Evolutionary conservation across 2,329 filamentous ascomycete genomes (phyloP), one percentile per base, ranked within the genome.

Genomic region (Zopfia rhizophila): DNA sequence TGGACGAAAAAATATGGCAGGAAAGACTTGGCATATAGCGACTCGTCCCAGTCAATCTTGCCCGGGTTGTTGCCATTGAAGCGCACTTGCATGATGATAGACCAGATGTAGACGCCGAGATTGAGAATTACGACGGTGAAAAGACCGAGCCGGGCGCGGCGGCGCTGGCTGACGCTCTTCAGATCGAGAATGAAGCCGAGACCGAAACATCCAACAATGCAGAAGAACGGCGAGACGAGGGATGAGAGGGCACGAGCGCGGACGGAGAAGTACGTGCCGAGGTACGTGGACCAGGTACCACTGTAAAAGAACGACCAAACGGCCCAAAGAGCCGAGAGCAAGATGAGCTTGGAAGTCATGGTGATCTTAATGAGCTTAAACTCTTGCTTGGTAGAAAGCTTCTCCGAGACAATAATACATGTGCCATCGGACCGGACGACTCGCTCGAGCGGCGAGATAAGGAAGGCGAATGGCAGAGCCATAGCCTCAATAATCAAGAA

Each of bases 81-180:
- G 14, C 58, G 60, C 7, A 60, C 61, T 50, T 79, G 75, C 71
- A 79, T 78, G 14, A 77, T 63, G 38, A 78, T 77, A 1, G 76
- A 78, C 77, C 76, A 79, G 47, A 78, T 75, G 38, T 79, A 79
- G 1, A 78, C 76, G n/a, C 73, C 76, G 4, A 75, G 50, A 31
- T 78, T 79, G 5, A 77, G 69, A n/a, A 74, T 58, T 2, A 76
- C 70, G 4, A 79, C 75, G 3, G 66, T 73, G 48, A 73, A 73
- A 5, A 79, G 69, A 35, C 76, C 76, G 4, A 75, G 45, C 45
- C 79, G 76, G 12, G 76, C 77, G 10, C 77, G 70, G 14, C 76
- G 73, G 7, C 77, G 63, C 54, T 82, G 56, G 82, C 89, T 7
- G 75, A 83, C 52, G 84, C 88, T 18, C 72, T 95, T 42, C 83